Conservation (phyloP, 208 protist genomes). For the Spongospora subterranea region DNA sequence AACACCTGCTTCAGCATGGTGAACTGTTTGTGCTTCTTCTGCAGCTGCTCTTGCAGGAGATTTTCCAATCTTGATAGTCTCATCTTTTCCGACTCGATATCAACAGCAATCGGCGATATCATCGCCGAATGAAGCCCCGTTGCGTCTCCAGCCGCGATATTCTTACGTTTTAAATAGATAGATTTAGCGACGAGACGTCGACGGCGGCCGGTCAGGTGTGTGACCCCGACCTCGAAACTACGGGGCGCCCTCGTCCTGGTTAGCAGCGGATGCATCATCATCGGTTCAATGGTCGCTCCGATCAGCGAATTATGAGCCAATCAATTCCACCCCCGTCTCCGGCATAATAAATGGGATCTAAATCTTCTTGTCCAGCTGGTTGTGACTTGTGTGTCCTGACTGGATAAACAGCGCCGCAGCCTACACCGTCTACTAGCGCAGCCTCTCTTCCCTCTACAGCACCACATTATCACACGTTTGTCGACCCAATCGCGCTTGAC, state of each 20-base stretch:
- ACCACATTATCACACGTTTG: too few species aligned
- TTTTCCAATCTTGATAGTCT: not conserved
- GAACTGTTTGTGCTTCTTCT: conserved; percentile 49
- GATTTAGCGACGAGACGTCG: conserved; percentile 42
- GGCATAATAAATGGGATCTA: too few species aligned
- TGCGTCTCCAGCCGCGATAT: not conserved
- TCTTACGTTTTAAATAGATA: conserved; percentile 18
- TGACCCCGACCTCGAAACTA: not conserved
- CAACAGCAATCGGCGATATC: not conserved
- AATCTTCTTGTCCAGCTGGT: too few species aligned
- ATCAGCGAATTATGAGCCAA: too few species aligned
- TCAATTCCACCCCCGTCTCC: too few species aligned
- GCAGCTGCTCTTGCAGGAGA: not conserved
- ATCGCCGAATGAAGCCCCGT: not conserved
- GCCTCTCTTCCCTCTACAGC: too few species aligned
- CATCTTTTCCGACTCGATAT: conserved; percentile 1
- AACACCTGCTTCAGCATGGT: conserved; percentile 40
- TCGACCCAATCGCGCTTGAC: too few species aligned
- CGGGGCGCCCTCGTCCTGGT: not conserved
- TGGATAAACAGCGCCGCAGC: too few species aligned
- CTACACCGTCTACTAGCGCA: too few species aligned
- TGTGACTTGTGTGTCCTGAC: too few species aligned
- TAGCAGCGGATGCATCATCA: conserved; percentile 22
- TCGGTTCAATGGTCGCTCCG: too few species aligned
- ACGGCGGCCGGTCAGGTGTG: not conserved